Evolutionary conservation across 805 yeast species (phyloP), one percentile per base, ranked within the genome.

Genomic region (Cyberlindnera saturnus): DNA sequence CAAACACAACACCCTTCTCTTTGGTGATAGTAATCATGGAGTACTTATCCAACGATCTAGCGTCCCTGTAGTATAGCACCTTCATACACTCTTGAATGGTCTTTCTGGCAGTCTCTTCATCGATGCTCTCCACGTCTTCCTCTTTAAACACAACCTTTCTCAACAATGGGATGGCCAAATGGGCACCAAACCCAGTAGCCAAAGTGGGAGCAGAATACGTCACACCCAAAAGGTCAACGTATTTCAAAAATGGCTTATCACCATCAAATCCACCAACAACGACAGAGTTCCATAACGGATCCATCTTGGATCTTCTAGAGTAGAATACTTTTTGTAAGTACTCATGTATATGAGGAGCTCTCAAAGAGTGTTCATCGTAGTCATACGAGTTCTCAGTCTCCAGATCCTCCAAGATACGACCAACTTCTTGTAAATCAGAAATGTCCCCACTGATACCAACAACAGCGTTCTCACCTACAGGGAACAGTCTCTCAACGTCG

Each of bases 171-270:
- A 89, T 67, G 3, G 99, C 99, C 64, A 93, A 73, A 64, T 93
- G 90, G 10, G 95, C 84, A 46, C 99, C 99, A 62, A 89, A 91
- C 1, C 99, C 99, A 3, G 98, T 90, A 37, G 97, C 96, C 44
- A 93, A 69, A 3, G 95, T 74, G 28, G 96, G 93, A 0, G 98
- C 75, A 4, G 86, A 74, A 64, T 86, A 93, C 3, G 96, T 77
- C 23, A 89, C 96, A 40, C 99, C 99, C 47, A 90, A 74, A 47
- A 93, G 70, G 63, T 93, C 96, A 37, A 89, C 95, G 60, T 86
- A 90, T 52, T 82, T 81, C 59, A 93, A 72, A 56, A 85, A 86
- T 36, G 93, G 88, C 38, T 69, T 73, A 34, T 80, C 80, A 50
- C 76, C 79, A 60, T 85, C 84, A 53, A 84, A 73, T 9, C 99